A percentile compares a stretch with the other conserved stretches of the same genome.
phyloP scores from a whole-genome alignment of 192 early-diverging fungal genomes.

The Dissophora ornata region DNA sequence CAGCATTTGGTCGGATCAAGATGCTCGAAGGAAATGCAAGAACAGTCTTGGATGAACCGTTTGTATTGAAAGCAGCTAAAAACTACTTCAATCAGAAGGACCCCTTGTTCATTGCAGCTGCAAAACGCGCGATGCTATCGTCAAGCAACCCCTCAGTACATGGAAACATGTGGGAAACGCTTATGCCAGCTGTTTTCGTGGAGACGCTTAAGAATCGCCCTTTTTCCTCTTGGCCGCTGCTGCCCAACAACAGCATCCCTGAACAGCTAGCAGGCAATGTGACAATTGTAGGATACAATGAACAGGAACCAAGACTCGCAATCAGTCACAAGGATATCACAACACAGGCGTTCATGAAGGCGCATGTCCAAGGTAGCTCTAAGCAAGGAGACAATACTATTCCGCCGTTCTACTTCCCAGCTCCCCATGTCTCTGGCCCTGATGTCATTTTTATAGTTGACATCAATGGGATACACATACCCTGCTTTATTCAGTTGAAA shows the following conservation, averaged over 20 bases:
- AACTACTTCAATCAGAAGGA: constrained; percentile 24
- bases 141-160: constrained; percentile 12
- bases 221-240: constrained; percentile 32
- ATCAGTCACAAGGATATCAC: constrained; percentile 28
- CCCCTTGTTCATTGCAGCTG: constrained; percentile 10
- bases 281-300: constrained; percentile 21
- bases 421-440: constrained; percentile 36
- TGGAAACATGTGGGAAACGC: constrained; percentile 37
- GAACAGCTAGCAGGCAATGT: constrained; percentile 14
- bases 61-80: constrained; percentile 5
- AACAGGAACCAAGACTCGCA: constrained; percentile 17
- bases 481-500: constrained; percentile 11
- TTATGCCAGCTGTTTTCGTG: constrained; percentile 26
- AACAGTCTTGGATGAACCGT: constrained; percentile 34
- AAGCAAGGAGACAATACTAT: constrained; percentile 7
- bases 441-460: constrained; percentile 25
- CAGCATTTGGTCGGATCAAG: constrained; percentile 39
- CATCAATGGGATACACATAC: constrained; percentile 4
- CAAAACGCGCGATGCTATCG: constrained; percentile 32
- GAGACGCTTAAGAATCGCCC: constrained; percentile 31
- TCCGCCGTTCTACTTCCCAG: constrained; percentile 42
- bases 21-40: constrained; percentile 16
- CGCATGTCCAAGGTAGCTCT: constrained; percentile 17
- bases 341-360: constrained; percentile 23
- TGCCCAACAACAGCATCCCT: constrained; percentile 12